These are phyloP conservation scores for Myxozyma udenii DNA, from an alignment of 805 yeast species.

Conservation along the genomic window DNA sequence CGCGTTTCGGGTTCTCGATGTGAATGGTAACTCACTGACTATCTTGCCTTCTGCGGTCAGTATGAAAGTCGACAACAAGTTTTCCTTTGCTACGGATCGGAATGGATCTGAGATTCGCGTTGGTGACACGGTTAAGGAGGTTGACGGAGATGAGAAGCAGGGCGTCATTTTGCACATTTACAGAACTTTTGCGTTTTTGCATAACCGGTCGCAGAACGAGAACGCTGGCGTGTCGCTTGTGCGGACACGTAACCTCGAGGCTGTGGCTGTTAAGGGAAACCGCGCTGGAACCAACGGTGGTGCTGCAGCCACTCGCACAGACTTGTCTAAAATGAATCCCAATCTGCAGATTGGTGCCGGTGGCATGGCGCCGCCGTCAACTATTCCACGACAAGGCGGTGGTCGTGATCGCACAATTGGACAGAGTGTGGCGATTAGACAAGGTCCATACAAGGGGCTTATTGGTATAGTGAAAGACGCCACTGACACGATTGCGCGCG, in stretches of 20 bases:
- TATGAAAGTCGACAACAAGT: constrained; percentile 64
- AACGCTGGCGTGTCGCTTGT: constrained; percentile 90
- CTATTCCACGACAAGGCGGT: constrained; percentile 58
- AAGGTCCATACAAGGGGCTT: constrained; percentile 93
- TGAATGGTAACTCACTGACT: constrained; percentile 71
- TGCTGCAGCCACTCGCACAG: constrained; percentile 8
- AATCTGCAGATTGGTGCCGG: constrained; percentile 46
- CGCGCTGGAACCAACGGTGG: constrained; percentile 41
- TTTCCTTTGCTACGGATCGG: constrained; percentile 80
- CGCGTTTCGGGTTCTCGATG: constrained; percentile 70
- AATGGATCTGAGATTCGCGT: constrained; percentile 79
- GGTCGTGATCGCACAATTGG: constrained; percentile 82
- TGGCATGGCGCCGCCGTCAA: constrained; percentile 50
- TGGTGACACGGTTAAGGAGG: constrained; percentile 91
- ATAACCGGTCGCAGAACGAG: constrained; percentile 73
- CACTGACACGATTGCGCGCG: constrained; percentile 85
- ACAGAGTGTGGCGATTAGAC: constrained; percentile 78
- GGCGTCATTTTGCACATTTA: constrained; percentile 86
- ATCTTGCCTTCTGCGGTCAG: constrained; percentile 81
- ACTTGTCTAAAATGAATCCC: constrained; percentile 82
- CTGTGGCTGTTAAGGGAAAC: constrained; percentile 81
- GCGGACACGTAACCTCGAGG: constrained; percentile 69
- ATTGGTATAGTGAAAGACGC: constrained; percentile 92
- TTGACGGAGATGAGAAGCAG: constrained; percentile 76
- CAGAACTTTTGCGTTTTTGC: constrained; percentile 72